Evolutionary conservation across 2,329 filamentous ascomycete species (phyloP), one percentile per base, ranked within the genome.

Genomic region (Xylariaceae sp.): DNA sequence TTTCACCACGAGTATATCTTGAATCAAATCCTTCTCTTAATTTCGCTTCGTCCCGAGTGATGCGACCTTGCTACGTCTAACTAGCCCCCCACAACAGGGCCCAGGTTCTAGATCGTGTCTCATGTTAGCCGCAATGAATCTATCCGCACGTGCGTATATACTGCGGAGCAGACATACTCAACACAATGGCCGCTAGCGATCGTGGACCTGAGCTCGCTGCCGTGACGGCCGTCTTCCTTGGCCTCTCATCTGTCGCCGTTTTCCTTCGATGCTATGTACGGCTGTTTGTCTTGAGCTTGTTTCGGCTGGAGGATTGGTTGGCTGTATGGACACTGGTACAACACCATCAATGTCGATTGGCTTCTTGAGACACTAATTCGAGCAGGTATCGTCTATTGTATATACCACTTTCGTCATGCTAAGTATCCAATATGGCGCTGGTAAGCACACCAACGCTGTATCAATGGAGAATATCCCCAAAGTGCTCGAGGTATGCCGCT

Each of bases 181-280:
- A 17, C 5, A 45, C 26, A 31, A 67, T 68, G 66, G 28, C 58
- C n/a, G 39, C 39, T 23, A 40, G 65, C n/a, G 53, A 70, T 48
- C 65, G 65, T 21, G 65, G 66, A n/a, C 61, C 65, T n/a, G 55
- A 66, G 60, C 54, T 69, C 29, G 67, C 59, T 17, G 31, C 46
- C 17, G 44, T 62, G 12, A 57, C 64, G 1, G 17, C 51, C 17
- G 19, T 56, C 3, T 63, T 65, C 28, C 49, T 67, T n/a, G 64
- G 58, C 6, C 17, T 68, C 11, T 58, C 65, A 16, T 44, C 55
- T 3, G 37, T 69, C 34, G 62, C 63, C 19, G 62, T 71, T 28
- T 52, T 59, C 21, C 63, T 71, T 19, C 62, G 68, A 36, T 71
- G 68, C 55, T 71, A 68, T 62, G 67, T 69, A 9, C 60, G 66